These are phyloP conservation scores for Phytopythium delawarense DNA, from an alignment of 352 stramenopile genomes.

Conservation along the genomic window DNA sequence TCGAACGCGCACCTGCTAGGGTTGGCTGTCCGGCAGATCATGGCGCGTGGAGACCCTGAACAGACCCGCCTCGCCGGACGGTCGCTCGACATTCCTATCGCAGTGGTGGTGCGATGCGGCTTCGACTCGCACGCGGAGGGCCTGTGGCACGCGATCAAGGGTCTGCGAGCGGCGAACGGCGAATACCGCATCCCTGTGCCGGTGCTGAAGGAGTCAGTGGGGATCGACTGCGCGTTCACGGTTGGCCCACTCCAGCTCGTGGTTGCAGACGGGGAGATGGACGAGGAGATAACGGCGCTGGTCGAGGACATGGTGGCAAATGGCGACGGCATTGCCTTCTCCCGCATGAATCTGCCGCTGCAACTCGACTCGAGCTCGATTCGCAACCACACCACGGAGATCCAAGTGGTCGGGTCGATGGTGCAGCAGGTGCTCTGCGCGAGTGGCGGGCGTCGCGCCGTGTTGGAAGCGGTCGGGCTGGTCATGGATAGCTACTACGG, in stretches of 20 bases:
- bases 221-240: constrained; percentile 1
- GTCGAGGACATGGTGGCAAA: background rate
- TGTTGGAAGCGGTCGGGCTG: background rate
- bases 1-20: background rate
- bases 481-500: background rate
- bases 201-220: background rate
- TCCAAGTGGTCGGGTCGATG: background rate
- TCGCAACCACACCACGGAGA: background rate
- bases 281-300: background rate
- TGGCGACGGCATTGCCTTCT: background rate
- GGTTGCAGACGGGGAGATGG: background rate
- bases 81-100: background rate
- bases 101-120: background rate
- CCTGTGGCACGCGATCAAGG: background rate
- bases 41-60: background rate
- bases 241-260: background rate
- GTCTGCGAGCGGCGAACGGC: background rate
- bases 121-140: background rate
- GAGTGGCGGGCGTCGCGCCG: background rate
- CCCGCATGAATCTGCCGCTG: background rate
- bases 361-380: background rate
- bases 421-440: background rate
- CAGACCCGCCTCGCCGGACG: background rate
- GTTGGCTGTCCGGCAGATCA: background rate
- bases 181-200: background rate